These are phyloP conservation scores for Euphorbia celastroides DNA, from an alignment of 441 rosid genomes.

Conservation along the genomic window DNA sequence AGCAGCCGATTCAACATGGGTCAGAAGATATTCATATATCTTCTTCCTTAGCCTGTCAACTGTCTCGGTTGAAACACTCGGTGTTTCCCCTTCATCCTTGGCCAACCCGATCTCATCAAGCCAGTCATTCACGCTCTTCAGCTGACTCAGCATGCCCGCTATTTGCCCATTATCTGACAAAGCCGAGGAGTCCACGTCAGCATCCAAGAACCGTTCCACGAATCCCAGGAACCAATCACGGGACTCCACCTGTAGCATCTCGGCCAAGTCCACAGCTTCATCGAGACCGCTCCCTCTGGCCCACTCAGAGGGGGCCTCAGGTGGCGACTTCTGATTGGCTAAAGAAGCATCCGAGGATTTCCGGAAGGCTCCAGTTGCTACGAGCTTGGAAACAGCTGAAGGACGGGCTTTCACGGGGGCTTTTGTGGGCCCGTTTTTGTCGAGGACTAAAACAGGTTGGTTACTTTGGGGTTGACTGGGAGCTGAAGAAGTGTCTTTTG, in stretches of 20 bases:
- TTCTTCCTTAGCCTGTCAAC: constrained; percentile 76
- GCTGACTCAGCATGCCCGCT: constrained; percentile 81
- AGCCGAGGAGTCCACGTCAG: constrained; percentile 51
- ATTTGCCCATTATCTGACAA: constrained; percentile 74
- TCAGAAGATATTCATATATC: constrained; percentile 87
- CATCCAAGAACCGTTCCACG: constrained; percentile 82
- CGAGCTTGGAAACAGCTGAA: constrained; percentile 58
- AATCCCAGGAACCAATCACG: constrained; percentile 92
- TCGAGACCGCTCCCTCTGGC: constrained; percentile 58
- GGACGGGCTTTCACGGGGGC: constrained; percentile 46
- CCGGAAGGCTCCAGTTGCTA: constrained; percentile 62
- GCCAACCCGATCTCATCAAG: constrained; percentile 57
- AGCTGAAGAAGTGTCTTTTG: constrained; percentile 34
- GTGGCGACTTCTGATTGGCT: constrained; percentile 34
- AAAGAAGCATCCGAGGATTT: constrained; percentile 45
- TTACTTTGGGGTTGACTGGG: constrained; percentile 21
- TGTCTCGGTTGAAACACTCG: constrained; percentile 55
- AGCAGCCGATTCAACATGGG: constrained; percentile 97
- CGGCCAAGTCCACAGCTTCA: constrained; percentile 72
- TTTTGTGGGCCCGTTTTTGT: constrained; percentile 47
- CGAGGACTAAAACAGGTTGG: constrained; percentile 56
- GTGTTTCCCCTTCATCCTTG: constrained; percentile 52
- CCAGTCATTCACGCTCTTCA: constrained; percentile 92
- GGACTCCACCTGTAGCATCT: constrained; percentile 61
- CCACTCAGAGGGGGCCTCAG: constrained; percentile 67